These are phyloP conservation scores for Solanum pinnatisectum DNA, from an alignment of 257 asterid genomes.

Conservation along the genomic window DNA sequence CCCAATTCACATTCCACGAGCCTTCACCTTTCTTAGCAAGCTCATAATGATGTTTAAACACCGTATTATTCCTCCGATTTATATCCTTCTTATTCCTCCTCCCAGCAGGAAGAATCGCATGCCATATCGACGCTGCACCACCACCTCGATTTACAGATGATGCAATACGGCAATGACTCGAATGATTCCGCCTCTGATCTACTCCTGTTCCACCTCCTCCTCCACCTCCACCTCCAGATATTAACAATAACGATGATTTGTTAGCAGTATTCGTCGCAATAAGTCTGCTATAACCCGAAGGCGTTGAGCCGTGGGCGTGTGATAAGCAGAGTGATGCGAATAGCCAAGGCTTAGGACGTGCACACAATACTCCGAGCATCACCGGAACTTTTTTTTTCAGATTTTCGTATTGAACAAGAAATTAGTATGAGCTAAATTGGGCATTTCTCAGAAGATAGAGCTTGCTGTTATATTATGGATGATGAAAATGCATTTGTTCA, in stretches of 20 bases:
- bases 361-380: slow-evolving; percentile 74
- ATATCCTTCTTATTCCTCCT: slow-evolving; percentile 5
- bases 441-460: background rate
- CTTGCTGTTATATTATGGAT: background rate
- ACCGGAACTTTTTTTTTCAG: slow-evolving; percentile 13
- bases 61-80: slow-evolving; percentile 9
- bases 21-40: slow-evolving; percentile 46
- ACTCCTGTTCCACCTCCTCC: background rate
- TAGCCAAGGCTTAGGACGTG: slow-evolving; percentile 61
- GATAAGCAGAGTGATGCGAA: slow-evolving; percentile 34
- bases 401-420: background rate
- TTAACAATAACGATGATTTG: slow-evolving; percentile 4
- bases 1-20: slow-evolving; percentile 93
- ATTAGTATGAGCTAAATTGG: background rate
- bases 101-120: slow-evolving; percentile 43
- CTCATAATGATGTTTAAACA: slow-evolving; percentile 36
- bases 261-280: slow-evolving; percentile 1
- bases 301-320: slow-evolving; percentile 27
- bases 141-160: background rate
- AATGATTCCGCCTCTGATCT: slow-evolving; percentile 19
- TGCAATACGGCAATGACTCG: slow-evolving; percentile 16
- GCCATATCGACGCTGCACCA: slow-evolving; percentile 66
- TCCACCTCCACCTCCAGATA: background rate
- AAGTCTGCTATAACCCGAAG: slow-evolving; percentile 34
- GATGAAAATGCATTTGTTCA: background rate